Conservation (phyloP, 768 basidiomycete species). For the Suillus ampliporus region DNA sequence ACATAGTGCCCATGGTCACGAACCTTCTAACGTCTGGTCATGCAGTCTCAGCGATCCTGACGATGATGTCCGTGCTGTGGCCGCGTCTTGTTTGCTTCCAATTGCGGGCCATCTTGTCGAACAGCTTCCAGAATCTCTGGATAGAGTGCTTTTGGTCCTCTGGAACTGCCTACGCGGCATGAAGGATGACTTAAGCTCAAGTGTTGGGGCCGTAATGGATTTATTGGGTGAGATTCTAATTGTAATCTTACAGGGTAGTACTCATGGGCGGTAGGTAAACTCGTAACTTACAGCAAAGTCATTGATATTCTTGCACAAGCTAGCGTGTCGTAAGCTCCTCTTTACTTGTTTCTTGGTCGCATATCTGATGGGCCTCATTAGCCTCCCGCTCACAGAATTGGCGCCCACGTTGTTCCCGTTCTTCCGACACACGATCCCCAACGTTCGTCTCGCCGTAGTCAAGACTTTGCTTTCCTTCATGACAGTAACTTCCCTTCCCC, state of each 20-base stretch:
- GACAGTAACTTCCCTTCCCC: constrained; percentile 70
- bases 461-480: constrained; percentile 89
- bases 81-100: constrained; percentile 89
- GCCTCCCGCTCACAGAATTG: constrained; percentile 80
- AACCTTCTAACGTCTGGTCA: constrained; percentile 16
- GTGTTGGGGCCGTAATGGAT: constrained; percentile 97
- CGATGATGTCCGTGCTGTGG: constrained; percentile 96
- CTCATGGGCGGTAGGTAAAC: constrained; percentile 59
- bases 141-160: constrained; percentile 78
- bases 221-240: constrained; percentile 68
- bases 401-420: constrained; percentile 93
- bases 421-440: constrained; percentile 95
- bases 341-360: constrained; percentile 3
- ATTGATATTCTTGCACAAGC: constrained; percentile 76
- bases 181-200: constrained; percentile 96
- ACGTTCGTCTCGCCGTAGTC: constrained; percentile 92
- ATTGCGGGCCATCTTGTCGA: constrained; percentile 83
- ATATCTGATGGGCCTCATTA: constrained; percentile 34
- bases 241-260: constrained; percentile 11
- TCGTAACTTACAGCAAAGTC: constrained; percentile 80
- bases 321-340: constrained; percentile 66
- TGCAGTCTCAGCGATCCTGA: constrained; percentile 86
- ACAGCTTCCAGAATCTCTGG: constrained; percentile 72
- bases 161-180: constrained; percentile 92
- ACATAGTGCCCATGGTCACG: background rate